Evolutionary conservation across 805 yeast genomes (phyloP).

Genomic region (Limtongozyma cylindracea): DNA sequence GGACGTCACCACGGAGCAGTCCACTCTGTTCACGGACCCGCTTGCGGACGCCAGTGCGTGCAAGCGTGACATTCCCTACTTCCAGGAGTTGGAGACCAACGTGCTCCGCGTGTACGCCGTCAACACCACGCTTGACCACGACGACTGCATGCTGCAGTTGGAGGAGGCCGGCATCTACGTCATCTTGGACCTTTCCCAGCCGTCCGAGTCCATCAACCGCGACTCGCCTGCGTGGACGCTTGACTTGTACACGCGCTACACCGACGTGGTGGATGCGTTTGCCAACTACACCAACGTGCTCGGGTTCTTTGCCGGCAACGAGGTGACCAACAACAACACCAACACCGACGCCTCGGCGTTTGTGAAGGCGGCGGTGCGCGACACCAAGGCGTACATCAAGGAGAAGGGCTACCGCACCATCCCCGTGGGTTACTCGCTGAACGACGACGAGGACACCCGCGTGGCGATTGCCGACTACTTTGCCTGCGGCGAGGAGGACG

Average conservation of each 20-base stretch:
- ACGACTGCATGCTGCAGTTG: conserved; percentile 33
- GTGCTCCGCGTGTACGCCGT: conserved; percentile 72
- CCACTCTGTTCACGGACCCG: conserved; percentile 43
- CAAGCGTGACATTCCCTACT: conserved; percentile 61
- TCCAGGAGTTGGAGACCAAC: conserved; percentile 43
- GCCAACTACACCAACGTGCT: conserved; percentile 55
- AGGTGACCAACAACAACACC: conserved; percentile 64
- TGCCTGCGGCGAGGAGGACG: conserved; percentile 47
- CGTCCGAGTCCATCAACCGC: conserved; percentile 54
- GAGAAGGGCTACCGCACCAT: conserved; percentile 23
- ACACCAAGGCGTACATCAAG: conserved; percentile 50
- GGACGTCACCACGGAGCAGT: conserved; percentile 27
- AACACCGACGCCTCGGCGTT: conserved; percentile 83
- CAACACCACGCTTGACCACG: conserved; percentile 47
- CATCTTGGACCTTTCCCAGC: conserved; percentile 65
- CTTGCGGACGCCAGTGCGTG: conserved; percentile 48
- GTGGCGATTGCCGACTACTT: conserved; percentile 62
- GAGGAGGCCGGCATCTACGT: conserved; percentile 79
- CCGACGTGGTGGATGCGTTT: conserved; percentile 59
- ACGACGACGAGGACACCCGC: conserved; percentile 70
- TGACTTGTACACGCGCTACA: conserved; percentile 50
- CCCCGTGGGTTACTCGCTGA: conserved; percentile 89
- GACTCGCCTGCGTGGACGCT: conserved; percentile 58
- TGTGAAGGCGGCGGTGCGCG: conserved; percentile 92
- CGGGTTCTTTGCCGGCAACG: conserved; percentile 96